A percentile compares a stretch with the other conserved stretches of the same genome.
Conservation (phyloP, 129 eudicot genomes). For the Centrapalus pauciflorus region DNA sequence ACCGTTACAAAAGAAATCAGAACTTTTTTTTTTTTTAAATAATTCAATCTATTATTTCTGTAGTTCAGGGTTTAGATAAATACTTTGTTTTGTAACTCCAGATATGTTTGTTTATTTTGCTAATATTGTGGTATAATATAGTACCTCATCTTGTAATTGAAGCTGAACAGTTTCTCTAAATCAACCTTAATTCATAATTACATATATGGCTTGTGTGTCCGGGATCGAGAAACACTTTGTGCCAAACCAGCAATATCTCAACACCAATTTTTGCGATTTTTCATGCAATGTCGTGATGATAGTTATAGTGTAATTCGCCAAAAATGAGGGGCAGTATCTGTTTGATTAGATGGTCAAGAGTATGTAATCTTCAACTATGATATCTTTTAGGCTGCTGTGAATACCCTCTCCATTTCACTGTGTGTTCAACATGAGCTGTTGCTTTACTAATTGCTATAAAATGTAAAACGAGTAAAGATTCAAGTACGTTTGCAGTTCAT, state of each 20-base stretch:
- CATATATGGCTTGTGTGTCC: background rate
- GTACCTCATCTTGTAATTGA: background rate
- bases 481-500: background rate
- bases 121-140: background rate
- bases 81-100: background rate
- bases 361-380: background rate
- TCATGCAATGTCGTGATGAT: background rate
- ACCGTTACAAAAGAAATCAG: background rate
- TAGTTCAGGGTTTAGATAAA: background rate
- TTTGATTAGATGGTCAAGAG: background rate
- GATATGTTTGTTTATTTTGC: background rate
- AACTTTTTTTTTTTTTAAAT: background rate
- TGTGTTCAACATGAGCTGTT: background rate
- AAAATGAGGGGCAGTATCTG: background rate
- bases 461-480: background rate
- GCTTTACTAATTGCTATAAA: background rate
- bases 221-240: background rate
- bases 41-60: background rate
- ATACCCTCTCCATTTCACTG: background rate
- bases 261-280: too few relatives aligned
- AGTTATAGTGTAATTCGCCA: background rate
- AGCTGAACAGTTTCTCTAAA: background rate
- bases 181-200: background rate
- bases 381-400: background rate
- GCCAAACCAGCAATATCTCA: background rate